These are phyloP conservation scores for Xylaria sp. DNA, from an alignment of 2,329 filamentous ascomycete species.

Conservation along the genomic window DNA sequence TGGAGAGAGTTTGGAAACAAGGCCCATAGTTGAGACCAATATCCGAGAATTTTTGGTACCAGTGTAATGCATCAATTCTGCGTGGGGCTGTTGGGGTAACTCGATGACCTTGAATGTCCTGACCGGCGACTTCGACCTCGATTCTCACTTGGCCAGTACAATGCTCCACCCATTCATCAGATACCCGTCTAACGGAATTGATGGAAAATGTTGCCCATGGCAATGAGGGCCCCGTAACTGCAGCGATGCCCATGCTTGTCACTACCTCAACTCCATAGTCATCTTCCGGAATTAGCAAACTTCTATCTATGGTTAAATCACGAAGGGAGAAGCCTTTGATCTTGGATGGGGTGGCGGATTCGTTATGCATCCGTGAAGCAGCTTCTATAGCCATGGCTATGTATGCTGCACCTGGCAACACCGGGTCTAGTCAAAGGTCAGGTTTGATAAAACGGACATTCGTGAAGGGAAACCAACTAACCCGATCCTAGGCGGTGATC, in stretches of 20 bases:
- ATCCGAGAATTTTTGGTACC: conserved; percentile 21
- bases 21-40: conserved; percentile 24
- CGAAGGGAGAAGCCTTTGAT: conserved; percentile 9
- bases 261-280: conserved; percentile 25
- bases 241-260: background rate
- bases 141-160: conserved; percentile 22
- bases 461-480: background rate
- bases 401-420: conserved; percentile 14
- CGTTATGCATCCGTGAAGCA: background rate
- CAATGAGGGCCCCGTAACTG: background rate
- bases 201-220: conserved; percentile 18
- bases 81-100: background rate
- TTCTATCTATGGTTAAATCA: conserved; percentile 12
- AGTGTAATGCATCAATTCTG: background rate
- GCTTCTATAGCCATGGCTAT: conserved; percentile 20
- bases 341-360: background rate
- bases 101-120: background rate
- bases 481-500: conserved; percentile 15
- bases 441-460: no score
- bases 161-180: conserved; percentile 26
- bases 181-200: conserved; percentile 6
- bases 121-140: background rate
- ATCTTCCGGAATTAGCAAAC: conserved; percentile 19
- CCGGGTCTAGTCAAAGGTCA: no score
- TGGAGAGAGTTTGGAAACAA: conserved; percentile 16